These are phyloP conservation scores for Neurospora cerealis DNA, from an alignment of 495 filamentous ascomycete genomes.

Conservation along the genomic window DNA sequence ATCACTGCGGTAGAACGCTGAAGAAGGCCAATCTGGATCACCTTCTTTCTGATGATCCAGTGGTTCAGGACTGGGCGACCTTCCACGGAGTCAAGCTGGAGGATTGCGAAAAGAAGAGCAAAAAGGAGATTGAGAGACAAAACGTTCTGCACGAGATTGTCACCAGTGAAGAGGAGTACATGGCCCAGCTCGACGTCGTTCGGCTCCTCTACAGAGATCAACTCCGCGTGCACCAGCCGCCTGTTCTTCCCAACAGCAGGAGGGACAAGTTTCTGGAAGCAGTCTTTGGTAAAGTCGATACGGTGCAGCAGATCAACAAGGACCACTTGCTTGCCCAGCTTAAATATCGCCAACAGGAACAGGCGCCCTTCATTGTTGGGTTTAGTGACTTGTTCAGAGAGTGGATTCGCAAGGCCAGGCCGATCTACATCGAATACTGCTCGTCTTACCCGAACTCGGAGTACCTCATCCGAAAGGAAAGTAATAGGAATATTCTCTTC, in stretches of 20 bases:
- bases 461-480: slow-evolving; percentile 75
- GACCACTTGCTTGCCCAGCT: slow-evolving; percentile 90
- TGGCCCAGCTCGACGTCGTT: slow-evolving; percentile 77
- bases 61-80: slow-evolving; percentile 74
- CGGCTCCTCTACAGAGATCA: slow-evolving; percentile 79
- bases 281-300: slow-evolving; percentile 86
- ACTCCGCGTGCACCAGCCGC: slow-evolving; percentile 60
- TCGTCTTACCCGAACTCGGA: slow-evolving; percentile 76
- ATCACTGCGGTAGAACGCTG: slow-evolving; percentile 86
- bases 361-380: slow-evolving; percentile 86
- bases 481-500: slow-evolving; percentile 77
- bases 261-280: slow-evolving; percentile 67
- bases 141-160: slow-evolving; percentile 96
- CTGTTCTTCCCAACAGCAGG: slow-evolving; percentile 67
- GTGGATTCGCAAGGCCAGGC: slow-evolving; percentile 92
- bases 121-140: slow-evolving; percentile 87
- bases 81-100: slow-evolving; percentile 84
- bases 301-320: slow-evolving; percentile 84
- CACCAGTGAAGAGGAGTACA: slow-evolving; percentile 82
- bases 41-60: slow-evolving; percentile 54
- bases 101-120: slow-evolving; percentile 51
- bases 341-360: slow-evolving; percentile 94
- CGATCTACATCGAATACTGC: slow-evolving; percentile 86
- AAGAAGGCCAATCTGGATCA: slow-evolving; percentile 84
- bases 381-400: slow-evolving; percentile 98